These are phyloP conservation scores for Suillus decipiens DNA, from an alignment of 768 basidiomycete species.

Conservation along the genomic window DNA sequence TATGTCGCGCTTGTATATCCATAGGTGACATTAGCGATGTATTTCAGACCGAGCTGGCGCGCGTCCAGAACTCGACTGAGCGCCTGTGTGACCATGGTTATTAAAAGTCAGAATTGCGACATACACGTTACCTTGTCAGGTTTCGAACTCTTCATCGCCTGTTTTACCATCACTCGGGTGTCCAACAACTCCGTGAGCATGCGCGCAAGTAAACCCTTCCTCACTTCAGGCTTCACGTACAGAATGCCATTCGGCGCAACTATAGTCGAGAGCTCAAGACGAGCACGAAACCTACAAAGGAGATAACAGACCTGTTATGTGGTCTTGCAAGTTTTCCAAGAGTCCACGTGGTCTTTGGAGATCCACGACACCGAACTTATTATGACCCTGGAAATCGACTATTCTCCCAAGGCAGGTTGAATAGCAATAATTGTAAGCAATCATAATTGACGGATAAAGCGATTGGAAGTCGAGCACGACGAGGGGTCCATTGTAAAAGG, in stretches of 20 bases:
- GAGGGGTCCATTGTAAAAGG: slow-evolving; percentile 90
- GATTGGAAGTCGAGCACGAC: slow-evolving; percentile 96
- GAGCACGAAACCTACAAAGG: neutral
- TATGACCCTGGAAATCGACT: slow-evolving; percentile 80
- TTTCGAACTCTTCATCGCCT: slow-evolving; percentile 84
- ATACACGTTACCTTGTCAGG: slow-evolving; percentile 65
- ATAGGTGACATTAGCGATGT: slow-evolving; percentile 92
- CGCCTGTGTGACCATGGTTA: slow-evolving; percentile 45
- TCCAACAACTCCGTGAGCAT: slow-evolving; percentile 94
- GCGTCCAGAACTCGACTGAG: slow-evolving; percentile 81
- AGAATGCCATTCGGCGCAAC: slow-evolving; percentile 96
- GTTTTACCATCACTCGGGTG: slow-evolving; percentile 97
- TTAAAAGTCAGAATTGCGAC: slow-evolving; percentile 2
- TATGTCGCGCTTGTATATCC: slow-evolving; percentile 95
- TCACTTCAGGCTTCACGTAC: slow-evolving; percentile 83
- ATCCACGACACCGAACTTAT: slow-evolving; percentile 86
- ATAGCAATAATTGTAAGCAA: slow-evolving; percentile 97
- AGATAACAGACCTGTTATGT: slow-evolving; percentile 66
- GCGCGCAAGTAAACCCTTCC: slow-evolving; percentile 82
- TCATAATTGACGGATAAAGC: slow-evolving; percentile 97
- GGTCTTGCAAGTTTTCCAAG: slow-evolving; percentile 67
- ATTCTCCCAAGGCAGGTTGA: slow-evolving; percentile 94
- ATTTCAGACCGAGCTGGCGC: slow-evolving; percentile 90
- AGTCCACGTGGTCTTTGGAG: slow-evolving; percentile 67
- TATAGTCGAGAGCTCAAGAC: slow-evolving; percentile 30